A percentile compares a stretch with the other conserved stretches of the same genome.
Conservation (phyloP, 129 eudicot species). For the Helianthus tuberosus region DNA sequence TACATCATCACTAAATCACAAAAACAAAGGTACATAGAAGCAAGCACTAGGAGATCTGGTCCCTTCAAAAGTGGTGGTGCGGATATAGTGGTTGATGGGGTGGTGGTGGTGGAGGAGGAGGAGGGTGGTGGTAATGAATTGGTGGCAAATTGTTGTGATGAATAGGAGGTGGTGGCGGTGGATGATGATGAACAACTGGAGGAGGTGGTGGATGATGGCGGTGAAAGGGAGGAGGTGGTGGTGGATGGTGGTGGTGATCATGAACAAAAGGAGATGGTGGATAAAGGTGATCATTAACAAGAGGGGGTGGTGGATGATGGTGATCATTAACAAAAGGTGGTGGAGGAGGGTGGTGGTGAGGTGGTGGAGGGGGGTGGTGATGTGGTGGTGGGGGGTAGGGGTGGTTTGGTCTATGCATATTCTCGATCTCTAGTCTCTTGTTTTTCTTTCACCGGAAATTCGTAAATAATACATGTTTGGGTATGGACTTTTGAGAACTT, state of each 20-base stretch:
- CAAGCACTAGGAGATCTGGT: neutral
- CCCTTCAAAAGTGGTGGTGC: slow-evolving; percentile 7
- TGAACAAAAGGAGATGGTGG: slow-evolving; percentile 20
- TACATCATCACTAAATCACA: neutral
- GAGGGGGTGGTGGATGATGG: slow-evolving; percentile 25
- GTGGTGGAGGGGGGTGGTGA: slow-evolving; percentile 24
- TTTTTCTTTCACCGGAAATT: neutral
- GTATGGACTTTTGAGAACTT: neutral
- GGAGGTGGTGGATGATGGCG: slow-evolving; percentile 1
- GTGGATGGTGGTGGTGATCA: neutral
- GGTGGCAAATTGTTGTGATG: neutral
- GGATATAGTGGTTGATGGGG: slow-evolving; percentile 14
- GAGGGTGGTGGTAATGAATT: neutral
- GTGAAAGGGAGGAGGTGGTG: neutral
- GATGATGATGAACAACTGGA: too few species aligned
- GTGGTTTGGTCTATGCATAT: slow-evolving; percentile 32
- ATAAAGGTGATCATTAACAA: slow-evolving; percentile 7
- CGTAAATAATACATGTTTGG: too few species aligned
- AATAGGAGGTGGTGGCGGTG: too few species aligned
- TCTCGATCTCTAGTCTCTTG: neutral
- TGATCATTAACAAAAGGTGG: slow-evolving; percentile 19
- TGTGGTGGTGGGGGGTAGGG: slow-evolving; percentile 6
- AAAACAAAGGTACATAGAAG: neutral
- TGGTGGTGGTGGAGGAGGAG: slow-evolving; percentile 5
- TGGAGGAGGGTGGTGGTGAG: slow-evolving; percentile 19